Conservation (phyloP, 2,329 filamentous ascomycete species). For the Fusarium albosuccineum region DNA sequence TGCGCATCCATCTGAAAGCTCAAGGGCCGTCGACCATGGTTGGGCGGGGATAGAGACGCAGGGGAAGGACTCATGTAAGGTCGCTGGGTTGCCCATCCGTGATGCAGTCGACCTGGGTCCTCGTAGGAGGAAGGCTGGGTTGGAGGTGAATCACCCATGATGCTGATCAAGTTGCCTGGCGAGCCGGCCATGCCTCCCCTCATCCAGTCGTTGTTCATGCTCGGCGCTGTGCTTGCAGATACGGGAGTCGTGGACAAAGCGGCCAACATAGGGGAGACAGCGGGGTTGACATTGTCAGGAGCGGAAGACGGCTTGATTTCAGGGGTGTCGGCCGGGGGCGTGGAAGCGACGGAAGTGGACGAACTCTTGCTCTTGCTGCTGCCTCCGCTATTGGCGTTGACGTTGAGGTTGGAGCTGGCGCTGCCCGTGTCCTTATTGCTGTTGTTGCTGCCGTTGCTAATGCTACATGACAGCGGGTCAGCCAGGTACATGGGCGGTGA, state of each 20-base stretch:
- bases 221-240: conserved; percentile 62
- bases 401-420: conserved; percentile 44
- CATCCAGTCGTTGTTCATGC: conserved; percentile 62
- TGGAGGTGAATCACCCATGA: conserved; percentile 66
- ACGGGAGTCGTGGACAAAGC: conserved; percentile 63
- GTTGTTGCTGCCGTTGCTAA: conserved; percentile 46
- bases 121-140: conserved; percentile 67
- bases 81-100: conserved; percentile 62
- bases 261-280: conserved; percentile 62
- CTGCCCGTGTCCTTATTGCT: conserved; percentile 50
- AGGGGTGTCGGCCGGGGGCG: conserved; percentile 60
- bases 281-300: conserved; percentile 58
- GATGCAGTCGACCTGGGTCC: conserved; percentile 58
- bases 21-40: conserved; percentile 58
- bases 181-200: conserved; percentile 61
- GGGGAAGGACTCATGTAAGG: conserved; percentile 60
- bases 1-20: conserved; percentile 68
- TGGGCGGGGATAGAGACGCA: conserved; percentile 57
- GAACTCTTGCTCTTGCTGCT: conserved; percentile 52
- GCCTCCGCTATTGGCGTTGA: conserved; percentile 47
- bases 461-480: conserved; percentile 42
- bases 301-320: conserved; percentile 58
- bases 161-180: conserved; percentile 66
- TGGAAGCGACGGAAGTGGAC: conserved; percentile 59
- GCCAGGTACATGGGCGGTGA: conserved; percentile 36